Base-by-base conservation (phyloP, 1,139 yeast species). In the Wickerhamomyces sp. region DNA sequence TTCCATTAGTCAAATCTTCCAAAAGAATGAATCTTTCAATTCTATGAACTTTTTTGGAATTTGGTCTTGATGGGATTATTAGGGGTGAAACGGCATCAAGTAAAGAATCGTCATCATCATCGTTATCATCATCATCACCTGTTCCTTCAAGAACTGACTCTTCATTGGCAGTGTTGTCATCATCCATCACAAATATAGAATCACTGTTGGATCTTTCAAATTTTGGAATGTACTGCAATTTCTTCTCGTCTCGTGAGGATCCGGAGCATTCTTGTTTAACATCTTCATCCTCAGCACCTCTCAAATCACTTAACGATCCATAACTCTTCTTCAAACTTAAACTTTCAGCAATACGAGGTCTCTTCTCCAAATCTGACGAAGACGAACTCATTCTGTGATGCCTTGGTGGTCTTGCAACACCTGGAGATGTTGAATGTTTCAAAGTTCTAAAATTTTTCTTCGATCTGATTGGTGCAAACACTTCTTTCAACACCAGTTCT, bases 1-100 rank as follows among this genome's bases (percentile, higher is more conserved):
- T 76, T 23, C 87, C 86, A 34, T 80, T 72, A 0, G 97, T 89
- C 36, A 93, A 64, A 60, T 93, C 99, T 54, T 93, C 98, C 36
- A 89, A 66, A n/a, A 93, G 62, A 26, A 93, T 83, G 53, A 88
- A 88, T 46, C 93, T 68, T 57, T 85, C 94, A 32, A 82, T 78
- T 35, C 82, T 58, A 3, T 78, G 74, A 35, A 64, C 68, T 41
- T 68, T 69, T 24, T 70, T 60, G 16, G 36, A 41, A n/a, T 31
- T 30, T 13, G 40, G 36, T 29, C 36, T 36, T 3, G 41, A 25
- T 29, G 49, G 44, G 26, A 44, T 47, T 2, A 42, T 31, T 20
- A 44, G 20, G 8, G 47, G 47, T 4, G 47, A 44, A 15, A 34
- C 38, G 11, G 36, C 32, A 26, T 36, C 47, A 8, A 45, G 37